These are phyloP conservation scores for Paramecium tetraurelia DNA, from an alignment of 73 alveolate genomes.

Conservation along the genomic window DNA sequence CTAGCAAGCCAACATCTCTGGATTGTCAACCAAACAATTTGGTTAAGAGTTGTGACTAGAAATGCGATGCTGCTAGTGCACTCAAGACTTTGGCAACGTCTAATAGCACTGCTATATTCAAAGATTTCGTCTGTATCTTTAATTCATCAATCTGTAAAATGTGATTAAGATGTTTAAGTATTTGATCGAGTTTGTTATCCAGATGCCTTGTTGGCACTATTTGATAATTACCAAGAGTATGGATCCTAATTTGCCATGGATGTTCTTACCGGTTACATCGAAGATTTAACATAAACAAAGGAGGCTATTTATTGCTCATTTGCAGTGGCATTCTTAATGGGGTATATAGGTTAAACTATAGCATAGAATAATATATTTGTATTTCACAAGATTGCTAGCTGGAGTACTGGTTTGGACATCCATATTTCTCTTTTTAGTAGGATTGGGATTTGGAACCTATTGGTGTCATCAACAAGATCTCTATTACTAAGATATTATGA, in stretches of 20 bases:
- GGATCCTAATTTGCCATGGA: constrained; percentile 27
- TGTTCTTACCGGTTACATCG: constrained; percentile 70
- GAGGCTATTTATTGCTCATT: constrained; percentile 72
- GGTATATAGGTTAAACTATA: background rate
- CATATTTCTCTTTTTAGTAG: constrained; percentile 69
- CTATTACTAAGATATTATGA: background rate
- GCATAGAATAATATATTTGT: constrained; percentile 61
- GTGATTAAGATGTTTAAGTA: background rate
- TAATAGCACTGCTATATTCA: background rate
- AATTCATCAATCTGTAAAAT: background rate
- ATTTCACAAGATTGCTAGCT: constrained; percentile 74
- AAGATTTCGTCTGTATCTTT: background rate
- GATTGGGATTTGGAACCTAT: constrained; percentile 54
- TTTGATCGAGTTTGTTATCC: constrained; percentile 54
- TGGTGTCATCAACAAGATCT: constrained; percentile 38
- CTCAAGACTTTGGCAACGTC: background rate
- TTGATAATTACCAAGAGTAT: background rate
- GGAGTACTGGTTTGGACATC: constrained; percentile 74
- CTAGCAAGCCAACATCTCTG: background rate
- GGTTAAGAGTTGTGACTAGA: constrained; percentile 1
- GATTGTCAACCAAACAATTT: background rate
- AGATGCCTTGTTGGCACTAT: background rate
- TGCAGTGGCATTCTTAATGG: constrained; percentile 73
- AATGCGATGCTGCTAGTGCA: background rate
- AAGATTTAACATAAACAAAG: constrained; percentile 68